phyloP scores from a whole-genome alignment of 805 yeast species.

The Grigorovia humatica region DNA sequence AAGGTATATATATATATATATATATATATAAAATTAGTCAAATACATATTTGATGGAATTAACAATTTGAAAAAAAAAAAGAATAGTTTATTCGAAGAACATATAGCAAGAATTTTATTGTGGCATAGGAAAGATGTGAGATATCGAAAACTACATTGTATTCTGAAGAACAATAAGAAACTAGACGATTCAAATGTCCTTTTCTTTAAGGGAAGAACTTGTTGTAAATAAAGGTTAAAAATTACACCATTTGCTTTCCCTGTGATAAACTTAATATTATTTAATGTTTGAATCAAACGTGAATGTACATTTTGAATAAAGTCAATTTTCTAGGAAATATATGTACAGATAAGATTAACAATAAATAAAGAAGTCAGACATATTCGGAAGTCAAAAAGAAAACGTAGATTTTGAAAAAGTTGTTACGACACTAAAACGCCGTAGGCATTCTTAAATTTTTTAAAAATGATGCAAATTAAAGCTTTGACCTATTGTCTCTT shows the following conservation, averaged over 20 bases:
- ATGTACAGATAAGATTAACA: not conserved
- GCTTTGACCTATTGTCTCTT: not conserved
- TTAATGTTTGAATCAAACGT: not conserved
- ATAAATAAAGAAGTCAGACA: not conserved
- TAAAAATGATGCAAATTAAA: not conserved
- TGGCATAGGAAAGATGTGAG: not conserved
- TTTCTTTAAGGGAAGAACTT: not conserved
- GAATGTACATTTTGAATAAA: not conserved
- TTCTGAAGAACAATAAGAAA: not conserved
- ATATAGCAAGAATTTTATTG: too few relatives aligned
- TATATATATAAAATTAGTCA: too few relatives aligned
- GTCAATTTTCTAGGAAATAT: not conserved
- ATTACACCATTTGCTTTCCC: not conserved
- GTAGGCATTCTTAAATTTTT: not conserved
- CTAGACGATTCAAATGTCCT: not conserved
- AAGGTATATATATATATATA: too few relatives aligned
- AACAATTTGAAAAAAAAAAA: too few relatives aligned
- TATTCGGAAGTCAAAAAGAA: not conserved
- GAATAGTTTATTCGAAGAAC: not conserved
- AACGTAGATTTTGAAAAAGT: too few relatives aligned
- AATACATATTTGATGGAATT: too few relatives aligned
- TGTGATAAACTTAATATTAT: too few relatives aligned
- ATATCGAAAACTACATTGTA: not conserved
- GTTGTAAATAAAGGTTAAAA: not conserved
- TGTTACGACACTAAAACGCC: not conserved